These are phyloP conservation scores for Cercophora newfieldiana DNA, from an alignment of 495 filamentous ascomycete genomes.

Conservation along the genomic window DNA sequence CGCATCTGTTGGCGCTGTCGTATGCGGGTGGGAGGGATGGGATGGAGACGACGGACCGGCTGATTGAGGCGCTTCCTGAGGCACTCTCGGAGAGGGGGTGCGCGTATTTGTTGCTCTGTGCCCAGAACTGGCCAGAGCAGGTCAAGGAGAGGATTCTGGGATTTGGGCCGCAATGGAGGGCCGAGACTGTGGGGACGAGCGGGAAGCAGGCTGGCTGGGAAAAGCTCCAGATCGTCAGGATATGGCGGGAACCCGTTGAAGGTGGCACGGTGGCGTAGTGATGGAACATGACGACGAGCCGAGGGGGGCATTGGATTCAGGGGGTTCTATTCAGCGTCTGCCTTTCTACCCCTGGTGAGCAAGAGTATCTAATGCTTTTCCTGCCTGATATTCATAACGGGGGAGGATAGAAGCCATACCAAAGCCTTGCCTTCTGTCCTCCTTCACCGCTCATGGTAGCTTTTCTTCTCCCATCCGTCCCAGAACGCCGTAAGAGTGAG, in stretches of 20 bases:
- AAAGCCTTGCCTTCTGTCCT: conserved; percentile 1
- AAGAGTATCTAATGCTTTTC: background rate
- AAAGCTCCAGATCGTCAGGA: conserved; percentile 76
- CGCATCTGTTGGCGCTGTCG: conserved; percentile 77
- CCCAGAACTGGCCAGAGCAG: conserved; percentile 76
- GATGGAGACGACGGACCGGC: conserved; percentile 84
- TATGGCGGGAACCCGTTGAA: conserved; percentile 55
- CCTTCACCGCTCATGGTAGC: background rate
- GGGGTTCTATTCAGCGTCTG: background rate
- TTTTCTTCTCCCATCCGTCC: background rate
- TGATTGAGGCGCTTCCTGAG: conserved; percentile 65
- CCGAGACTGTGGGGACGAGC: conserved; percentile 77
- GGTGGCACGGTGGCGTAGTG: background rate
- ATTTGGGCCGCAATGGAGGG: conserved; percentile 62
- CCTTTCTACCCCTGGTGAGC: conserved; percentile 10
- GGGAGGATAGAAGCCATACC: background rate
- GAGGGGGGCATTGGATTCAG: background rate
- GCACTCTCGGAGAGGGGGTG: conserved; percentile 69
- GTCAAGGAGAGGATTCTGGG: conserved; percentile 65
- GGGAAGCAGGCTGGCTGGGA: conserved; percentile 92
- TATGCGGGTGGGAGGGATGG: conserved; percentile 88
- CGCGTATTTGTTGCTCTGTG: conserved; percentile 86
- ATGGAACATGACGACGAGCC: background rate
- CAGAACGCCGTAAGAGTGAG: background rate
- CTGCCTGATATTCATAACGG: background rate